Evolutionary conservation across 2,329 filamentous ascomycete genomes (phyloP).

Genomic region (Thyridium curvatum): DNA sequence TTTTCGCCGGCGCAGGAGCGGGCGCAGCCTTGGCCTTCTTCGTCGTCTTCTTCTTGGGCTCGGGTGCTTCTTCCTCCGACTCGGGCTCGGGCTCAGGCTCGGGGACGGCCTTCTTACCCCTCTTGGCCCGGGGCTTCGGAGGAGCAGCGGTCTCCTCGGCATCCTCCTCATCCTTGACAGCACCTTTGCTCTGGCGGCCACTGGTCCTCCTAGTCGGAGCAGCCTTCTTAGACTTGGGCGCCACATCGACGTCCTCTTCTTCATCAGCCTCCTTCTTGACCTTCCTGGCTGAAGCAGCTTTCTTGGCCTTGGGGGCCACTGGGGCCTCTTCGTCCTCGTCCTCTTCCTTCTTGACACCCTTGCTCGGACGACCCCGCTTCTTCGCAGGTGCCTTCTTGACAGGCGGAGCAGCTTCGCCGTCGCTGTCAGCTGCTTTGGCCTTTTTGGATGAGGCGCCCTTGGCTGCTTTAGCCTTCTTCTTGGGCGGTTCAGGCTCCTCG

Average conservation of each 20-base stretch:
- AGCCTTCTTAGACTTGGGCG: background rate
- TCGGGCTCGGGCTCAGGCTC: slow-evolving; percentile 2
- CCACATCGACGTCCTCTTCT: background rate
- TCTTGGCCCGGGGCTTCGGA: slow-evolving; percentile 11
- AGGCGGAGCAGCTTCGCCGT: slow-evolving; percentile 7
- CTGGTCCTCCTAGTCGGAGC: background rate
- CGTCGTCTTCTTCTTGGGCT: too few species aligned
- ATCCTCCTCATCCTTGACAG: slow-evolving; percentile 10
- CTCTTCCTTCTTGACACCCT: slow-evolving; percentile 10
- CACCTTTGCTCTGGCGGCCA: slow-evolving; percentile 8
- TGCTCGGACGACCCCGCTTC: slow-evolving; percentile 6
- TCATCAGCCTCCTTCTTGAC: slow-evolving; percentile 7
- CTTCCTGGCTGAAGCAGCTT: slow-evolving; percentile 3
- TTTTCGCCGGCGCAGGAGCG: too few species aligned
- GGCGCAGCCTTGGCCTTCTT: too few species aligned
- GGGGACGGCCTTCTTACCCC: slow-evolving; percentile 14
- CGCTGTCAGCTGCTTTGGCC: slow-evolving; percentile 11
- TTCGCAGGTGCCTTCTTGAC: slow-evolving; percentile 12
- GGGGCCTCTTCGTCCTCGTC: slow-evolving; percentile 4
- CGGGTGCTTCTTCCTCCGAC: background rate
- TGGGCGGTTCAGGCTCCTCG: slow-evolving; percentile 20
- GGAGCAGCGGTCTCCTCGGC: slow-evolving; percentile 6
- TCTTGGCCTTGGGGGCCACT: slow-evolving; percentile 7
- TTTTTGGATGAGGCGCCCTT: slow-evolving; percentile 16
- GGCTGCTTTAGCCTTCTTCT: slow-evolving; percentile 27